Evolutionary conservation across 305 asterid species (phyloP), one percentile per base, ranked within the genome.

Genomic region (Solanum hybrid): DNA sequence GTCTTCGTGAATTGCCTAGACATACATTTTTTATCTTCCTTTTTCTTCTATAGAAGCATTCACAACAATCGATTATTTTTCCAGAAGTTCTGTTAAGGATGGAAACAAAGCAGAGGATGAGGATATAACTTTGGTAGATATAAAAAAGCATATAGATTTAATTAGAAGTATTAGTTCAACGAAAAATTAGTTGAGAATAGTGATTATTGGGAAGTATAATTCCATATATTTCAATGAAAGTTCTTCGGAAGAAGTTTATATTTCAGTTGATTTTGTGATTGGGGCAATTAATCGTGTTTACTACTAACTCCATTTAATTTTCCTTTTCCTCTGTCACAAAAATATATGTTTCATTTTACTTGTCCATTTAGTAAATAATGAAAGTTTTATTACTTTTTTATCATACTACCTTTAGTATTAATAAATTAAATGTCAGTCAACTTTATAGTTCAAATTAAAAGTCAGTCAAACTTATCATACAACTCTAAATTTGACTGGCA

Each of bases 221-320:
- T 57, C 24, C 4, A 17, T 17, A 57, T 57, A 57, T 57, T 57
- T 17, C 24, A 17, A 94, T 37, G 93, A 94, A 89, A 97, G 99
- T 87, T 96, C 98, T 39, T 92, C 98, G 14, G 95, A 96, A 91
- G 94, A 99, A 70, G 98, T 98, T 88, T 93, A 79, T 93, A 97
- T 97, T 92, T 97, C 98, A 89, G 97, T 98, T 27, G 99, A 99
- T 70, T 96, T 98, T 70, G 98, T 96, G 37, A 89, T 96, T 86
- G 95, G 96, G 98, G 98, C 95, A 90, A 38, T 15, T 57, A 57
- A 17, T 57, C 10, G 3, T 57, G 24, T 6, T 57, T 17, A 57
- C 70, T 20, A 57, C 70, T 57, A 2, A 6, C 39, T 17, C 82
- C 7, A n/a, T 77, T 32, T 32, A 6, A 77, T 31, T 32, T 77